Percentiles rank a stretch among this genome's conserved stretches.
Evolutionary conservation across 2,329 filamentous ascomycete genomes (phyloP).

Genomic region (Zasmidium angulare): DNA sequence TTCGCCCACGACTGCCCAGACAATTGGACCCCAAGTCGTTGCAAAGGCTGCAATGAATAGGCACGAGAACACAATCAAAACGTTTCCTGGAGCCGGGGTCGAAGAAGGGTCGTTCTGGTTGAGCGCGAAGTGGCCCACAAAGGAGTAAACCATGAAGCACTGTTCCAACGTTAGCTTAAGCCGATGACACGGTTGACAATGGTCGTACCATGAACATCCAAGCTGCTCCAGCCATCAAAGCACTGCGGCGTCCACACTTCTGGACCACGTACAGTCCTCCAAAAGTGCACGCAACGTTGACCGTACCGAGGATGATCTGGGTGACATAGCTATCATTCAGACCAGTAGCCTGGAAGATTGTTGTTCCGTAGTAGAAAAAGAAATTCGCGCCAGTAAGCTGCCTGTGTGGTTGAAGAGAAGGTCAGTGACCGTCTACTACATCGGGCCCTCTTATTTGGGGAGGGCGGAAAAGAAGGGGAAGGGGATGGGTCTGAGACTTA

Average conservation of each 20-base stretch:
- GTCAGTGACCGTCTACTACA: not conserved
- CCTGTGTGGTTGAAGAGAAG: slow-evolving; percentile 31
- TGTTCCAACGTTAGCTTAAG: not conserved
- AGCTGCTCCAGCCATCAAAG: slow-evolving; percentile 47
- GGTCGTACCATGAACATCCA: slow-evolving; percentile 33
- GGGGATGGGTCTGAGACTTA: too few species aligned
- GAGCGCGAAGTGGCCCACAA: slow-evolving; percentile 32
- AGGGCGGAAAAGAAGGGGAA: too few species aligned
- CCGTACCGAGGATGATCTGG: slow-evolving; percentile 48
- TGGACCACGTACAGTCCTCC: slow-evolving; percentile 50
- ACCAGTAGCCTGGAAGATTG: slow-evolving; percentile 41
- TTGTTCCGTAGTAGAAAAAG: slow-evolving; percentile 39
- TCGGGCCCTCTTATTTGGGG: too few species aligned
- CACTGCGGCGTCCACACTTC: slow-evolving; percentile 49
- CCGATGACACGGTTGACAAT: not conserved
- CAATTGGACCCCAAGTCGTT: slow-evolving; percentile 36
- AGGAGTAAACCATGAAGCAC: slow-evolving; percentile 63
- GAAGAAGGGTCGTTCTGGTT: slow-evolving; percentile 20
- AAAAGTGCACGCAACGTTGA: slow-evolving; percentile 51
- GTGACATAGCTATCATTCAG: slow-evolving; percentile 46
- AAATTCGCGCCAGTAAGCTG: slow-evolving; percentile 45
- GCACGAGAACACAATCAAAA: slow-evolving; percentile 39
- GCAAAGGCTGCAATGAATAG: slow-evolving; percentile 38
- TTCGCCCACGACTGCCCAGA: slow-evolving; percentile 39
- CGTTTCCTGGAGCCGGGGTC: slow-evolving; percentile 30